Conservation (phyloP, 1,284 basidiomycete species). For the Somion occarium region DNA sequence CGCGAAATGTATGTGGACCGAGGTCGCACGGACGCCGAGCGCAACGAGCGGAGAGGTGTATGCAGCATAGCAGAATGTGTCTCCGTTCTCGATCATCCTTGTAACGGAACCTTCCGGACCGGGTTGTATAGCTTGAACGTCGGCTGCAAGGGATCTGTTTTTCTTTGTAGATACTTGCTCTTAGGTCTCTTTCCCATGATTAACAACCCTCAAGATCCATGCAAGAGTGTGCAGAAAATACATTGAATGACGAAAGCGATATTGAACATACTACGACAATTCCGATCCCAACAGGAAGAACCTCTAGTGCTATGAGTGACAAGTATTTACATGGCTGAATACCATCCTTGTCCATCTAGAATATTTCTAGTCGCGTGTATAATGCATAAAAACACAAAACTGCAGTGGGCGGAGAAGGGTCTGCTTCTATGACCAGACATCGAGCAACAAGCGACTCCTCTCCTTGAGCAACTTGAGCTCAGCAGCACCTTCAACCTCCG, state of each 20-base stretch:
- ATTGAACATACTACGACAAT: not conserved
- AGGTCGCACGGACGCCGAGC: not conserved
- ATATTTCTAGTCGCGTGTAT: not conserved
- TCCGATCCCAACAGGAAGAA: too few relatives aligned
- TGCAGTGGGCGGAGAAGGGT: not conserved
- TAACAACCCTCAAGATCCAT: not conserved
- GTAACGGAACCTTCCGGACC: not conserved
- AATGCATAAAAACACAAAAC: not conserved
- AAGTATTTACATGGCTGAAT: too few relatives aligned
- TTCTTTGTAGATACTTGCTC: not conserved
- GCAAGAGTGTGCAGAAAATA: not conserved
- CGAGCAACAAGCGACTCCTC: slow-evolving; percentile 74
- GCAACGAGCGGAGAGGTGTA: not conserved
- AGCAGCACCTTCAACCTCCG: slow-evolving; percentile 81
- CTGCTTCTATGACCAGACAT: slow-evolving; percentile 55
- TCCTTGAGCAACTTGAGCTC: slow-evolving; percentile 95
- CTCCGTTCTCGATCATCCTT: not conserved
- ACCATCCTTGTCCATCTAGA: not conserved
- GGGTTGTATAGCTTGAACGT: not conserved
- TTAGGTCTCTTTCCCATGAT: too few relatives aligned
- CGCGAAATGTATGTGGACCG: not conserved
- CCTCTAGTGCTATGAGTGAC: too few relatives aligned
- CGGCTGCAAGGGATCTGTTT: not conserved
- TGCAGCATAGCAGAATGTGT: not conserved
- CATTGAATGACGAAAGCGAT: not conserved